Evolutionary conservation across 75 land plant genomes (phyloP).

Genomic region (Azolla pinnata): DNA sequence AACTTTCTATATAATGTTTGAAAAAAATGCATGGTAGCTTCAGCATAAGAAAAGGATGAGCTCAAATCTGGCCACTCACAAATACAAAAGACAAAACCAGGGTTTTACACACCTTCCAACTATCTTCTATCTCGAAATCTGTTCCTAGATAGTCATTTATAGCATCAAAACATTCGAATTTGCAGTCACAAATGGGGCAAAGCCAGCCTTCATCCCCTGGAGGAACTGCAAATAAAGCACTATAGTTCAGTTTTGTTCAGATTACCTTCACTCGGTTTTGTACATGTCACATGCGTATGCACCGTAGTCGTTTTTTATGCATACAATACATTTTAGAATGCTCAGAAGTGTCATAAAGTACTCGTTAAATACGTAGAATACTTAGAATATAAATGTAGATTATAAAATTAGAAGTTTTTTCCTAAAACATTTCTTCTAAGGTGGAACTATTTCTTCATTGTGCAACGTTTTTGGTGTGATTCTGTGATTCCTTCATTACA

Average conservation of each 20-base stretch:
- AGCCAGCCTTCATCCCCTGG: constrained; percentile 85
- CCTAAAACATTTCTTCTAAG: too few species aligned
- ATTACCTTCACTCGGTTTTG: too few species aligned
- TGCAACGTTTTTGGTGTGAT: too few species aligned
- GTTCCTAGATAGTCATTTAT: constrained; percentile 81
- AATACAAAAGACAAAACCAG: neutral
- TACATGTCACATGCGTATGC: too few species aligned
- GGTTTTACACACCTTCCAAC: constrained; percentile 60
- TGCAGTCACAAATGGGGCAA: constrained; percentile 67
- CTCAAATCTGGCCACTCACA: neutral
- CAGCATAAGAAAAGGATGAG: neutral
- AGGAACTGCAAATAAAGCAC: constrained; percentile 40
- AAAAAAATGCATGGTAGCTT: neutral
- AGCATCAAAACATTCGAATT: constrained; percentile 54
- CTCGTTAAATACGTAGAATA: too few species aligned
- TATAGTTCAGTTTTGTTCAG: neutral
- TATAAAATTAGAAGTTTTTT: too few species aligned
- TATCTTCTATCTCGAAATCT: constrained; percentile 35
- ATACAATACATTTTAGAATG: too few species aligned
- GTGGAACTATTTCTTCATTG: too few species aligned
- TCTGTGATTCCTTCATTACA: too few species aligned
- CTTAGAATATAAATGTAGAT: too few species aligned
- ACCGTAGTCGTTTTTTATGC: too few species aligned
- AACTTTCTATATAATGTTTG: constrained; percentile 36
- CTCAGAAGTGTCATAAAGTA: too few species aligned